Conservation (phyloP, 2,329 filamentous ascomycete species). For the Fonsecaea pugnacius region DNA sequence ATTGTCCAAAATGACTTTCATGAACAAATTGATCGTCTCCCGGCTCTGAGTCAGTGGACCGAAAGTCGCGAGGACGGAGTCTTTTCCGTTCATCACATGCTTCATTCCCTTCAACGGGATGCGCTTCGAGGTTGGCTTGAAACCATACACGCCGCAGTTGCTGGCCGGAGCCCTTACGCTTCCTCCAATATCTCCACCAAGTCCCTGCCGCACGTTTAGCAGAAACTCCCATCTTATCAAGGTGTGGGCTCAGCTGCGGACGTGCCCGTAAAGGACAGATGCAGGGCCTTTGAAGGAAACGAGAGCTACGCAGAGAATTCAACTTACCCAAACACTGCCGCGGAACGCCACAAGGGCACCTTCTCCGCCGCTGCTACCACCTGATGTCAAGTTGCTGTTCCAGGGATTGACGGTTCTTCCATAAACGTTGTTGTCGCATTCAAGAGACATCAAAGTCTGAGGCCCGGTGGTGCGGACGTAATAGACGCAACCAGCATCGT, state of each 20-base stretch:
- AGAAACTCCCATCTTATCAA: background rate
- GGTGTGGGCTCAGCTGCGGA: background rate
- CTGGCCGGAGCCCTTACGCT: constrained; percentile 47
- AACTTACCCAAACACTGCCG: constrained; percentile 46
- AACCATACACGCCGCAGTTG: constrained; percentile 47
- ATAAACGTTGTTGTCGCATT: constrained; percentile 41
- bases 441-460: constrained; percentile 41
- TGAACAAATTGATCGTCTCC: constrained; percentile 52
- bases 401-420: constrained; percentile 58
- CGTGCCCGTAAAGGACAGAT: background rate
- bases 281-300: background rate
- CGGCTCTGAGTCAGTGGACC: constrained; percentile 61
- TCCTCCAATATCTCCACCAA: constrained; percentile 58
- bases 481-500: constrained; percentile 41
- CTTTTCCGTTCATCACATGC: constrained; percentile 23
- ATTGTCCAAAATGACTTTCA: constrained; percentile 47
- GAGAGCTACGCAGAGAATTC: background rate
- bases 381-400: constrained; percentile 56
- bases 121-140: constrained; percentile 47
- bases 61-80: constrained; percentile 52
- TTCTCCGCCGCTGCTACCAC: constrained; percentile 63
- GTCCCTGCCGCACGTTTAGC: constrained; percentile 49
- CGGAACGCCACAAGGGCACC: constrained; percentile 59
- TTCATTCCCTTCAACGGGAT: constrained; percentile 42
- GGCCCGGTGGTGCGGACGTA: constrained; percentile 42